Evolutionary conservation across 148 eudicot genomes (phyloP), one percentile per base, ranked within the genome.

Genomic region (Rhododendron kiyosumense): DNA sequence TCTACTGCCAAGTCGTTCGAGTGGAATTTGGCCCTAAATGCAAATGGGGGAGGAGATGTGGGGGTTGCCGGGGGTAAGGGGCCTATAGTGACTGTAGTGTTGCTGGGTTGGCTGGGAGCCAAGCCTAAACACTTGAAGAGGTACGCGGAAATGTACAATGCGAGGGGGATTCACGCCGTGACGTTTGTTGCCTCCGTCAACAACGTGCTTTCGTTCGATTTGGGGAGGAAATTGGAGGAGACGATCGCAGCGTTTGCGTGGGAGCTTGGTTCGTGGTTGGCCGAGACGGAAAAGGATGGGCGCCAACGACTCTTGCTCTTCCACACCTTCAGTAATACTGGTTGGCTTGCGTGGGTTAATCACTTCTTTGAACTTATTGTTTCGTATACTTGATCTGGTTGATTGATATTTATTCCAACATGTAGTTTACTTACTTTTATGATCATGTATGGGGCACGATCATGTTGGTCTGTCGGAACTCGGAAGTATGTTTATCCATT

Each of bases 321-420:
- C 81, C 99, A 97, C n/a, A 94, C 98, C 18, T 97, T 94, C 82
- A 97, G 99, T 85, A 95, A 93, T 41, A 95, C 99, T 15, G 99
- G 99, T 83, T 97, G 99, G 99, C 96, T 97, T 91, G 98, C 91
- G 98, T 97, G 93, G 95, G 94, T 93, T 92, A 83, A 86, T 81
- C 83, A 81, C 15, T 48, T 80, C 82, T 32, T 49, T 51, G 0
- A 20, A 73, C 3, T 28, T 73, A 20, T 38, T 24, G 18, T n/a
- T 49, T 26, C 15, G 51, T 79, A 79, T 14, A 4, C 67, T 81
- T 20, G n/a, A 51, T 13, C 59, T 9, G 54, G 67, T 51, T 32
- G 34, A 52, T 51, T 52, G 67, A 30, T 28, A 7, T 52, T 52
- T 30, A 9, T 20, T 80, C 6, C 51, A 15, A n/a, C 11, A 11